These are phyloP conservation scores for Amaranthus palmeri DNA, from an alignment of 148 eudicot species.

Conservation along the genomic window DNA sequence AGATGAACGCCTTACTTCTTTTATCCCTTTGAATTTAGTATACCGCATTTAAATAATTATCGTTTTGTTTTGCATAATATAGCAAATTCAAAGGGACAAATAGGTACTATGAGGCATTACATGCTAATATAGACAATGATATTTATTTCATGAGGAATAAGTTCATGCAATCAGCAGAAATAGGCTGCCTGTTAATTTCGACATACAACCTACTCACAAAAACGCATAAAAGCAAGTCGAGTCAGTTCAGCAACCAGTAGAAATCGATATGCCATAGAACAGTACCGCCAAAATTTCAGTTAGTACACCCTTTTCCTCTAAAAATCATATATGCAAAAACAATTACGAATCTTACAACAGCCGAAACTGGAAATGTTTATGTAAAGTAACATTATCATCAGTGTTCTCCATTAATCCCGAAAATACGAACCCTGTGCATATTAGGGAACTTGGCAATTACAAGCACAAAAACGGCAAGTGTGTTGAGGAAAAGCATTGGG, in stretches of 20 bases:
- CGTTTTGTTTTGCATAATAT: too few relatives aligned
- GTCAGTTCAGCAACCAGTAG: neutral
- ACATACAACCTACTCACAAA: neutral
- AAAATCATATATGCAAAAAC: constrained; percentile 23
- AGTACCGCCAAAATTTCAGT: constrained; percentile 16
- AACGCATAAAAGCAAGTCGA: neutral
- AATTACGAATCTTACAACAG: constrained; percentile 6
- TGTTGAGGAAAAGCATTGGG: constrained; percentile 76
- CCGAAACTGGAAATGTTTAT: neutral
- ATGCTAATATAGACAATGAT: neutral
- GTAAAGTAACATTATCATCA: constrained; percentile 13
- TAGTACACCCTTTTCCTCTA: constrained; percentile 8
- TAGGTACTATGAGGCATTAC: too few relatives aligned
- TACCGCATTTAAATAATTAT: too few relatives aligned
- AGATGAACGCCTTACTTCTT: too few relatives aligned
- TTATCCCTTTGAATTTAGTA: too few relatives aligned
- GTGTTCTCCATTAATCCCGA: constrained; percentile 72
- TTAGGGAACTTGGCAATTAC: constrained; percentile 79
- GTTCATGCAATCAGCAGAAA: neutral
- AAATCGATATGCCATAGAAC: neutral
- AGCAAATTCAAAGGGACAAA: too few relatives aligned
- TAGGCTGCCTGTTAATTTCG: neutral
- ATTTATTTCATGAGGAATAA: neutral
- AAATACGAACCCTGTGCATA: constrained; percentile 89
- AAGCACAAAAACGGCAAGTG: constrained; percentile 59